Base-by-base conservation (phyloP, 1,284 basidiomycete genomes). In the Anthracocystis walkeri region DNA sequence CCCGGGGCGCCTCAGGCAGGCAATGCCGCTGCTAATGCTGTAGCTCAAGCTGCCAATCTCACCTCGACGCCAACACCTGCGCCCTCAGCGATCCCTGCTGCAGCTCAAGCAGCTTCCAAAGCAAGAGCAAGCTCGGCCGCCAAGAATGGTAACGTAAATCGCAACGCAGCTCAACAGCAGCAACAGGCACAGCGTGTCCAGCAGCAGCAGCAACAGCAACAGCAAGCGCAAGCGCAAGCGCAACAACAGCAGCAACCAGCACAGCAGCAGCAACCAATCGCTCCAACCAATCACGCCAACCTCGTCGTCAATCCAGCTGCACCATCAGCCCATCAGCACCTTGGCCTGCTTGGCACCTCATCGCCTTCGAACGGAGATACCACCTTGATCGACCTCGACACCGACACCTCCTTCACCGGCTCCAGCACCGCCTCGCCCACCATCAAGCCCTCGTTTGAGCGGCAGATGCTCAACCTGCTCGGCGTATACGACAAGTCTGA, bases 1-100 rank as follows among this genome's bases (percentile, higher is more conserved):
- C 50, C 59, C 0, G 48, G 53, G 14, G 60, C 67, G 16, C 55
- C 59, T 2, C 58, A 62, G 40, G 46, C 58, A 2, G 67, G 67
- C 23, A 71, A 71, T 49, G 65, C 67, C 0, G 73, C 73, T 2
- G 65, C 67, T 7, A 70, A 70, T 29, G 65, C 72, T 18, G 65
- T 69, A 3, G 72, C 72, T 21, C 61, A 61, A 41, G 71, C 71
- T 6, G 71, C 71, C 21, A 74, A 68, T 38, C 11, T 74, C 21
- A 65, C 53, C 8, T 44, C 53, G 4, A 74, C 65, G 8, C 54
- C 70, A 0, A 65, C 65, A 11, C 54, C 65, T 18, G 51, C 58
- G 7, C 41, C 71, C 0, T 33, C 25, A 0, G 54, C 49, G 0
- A 45, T 12, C 14, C 42, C 25, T 1, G 46, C 31, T 33, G 46